phyloP scores from a whole-genome alignment of 768 basidiomycete species.

The Tephrocybe sp. region DNA sequence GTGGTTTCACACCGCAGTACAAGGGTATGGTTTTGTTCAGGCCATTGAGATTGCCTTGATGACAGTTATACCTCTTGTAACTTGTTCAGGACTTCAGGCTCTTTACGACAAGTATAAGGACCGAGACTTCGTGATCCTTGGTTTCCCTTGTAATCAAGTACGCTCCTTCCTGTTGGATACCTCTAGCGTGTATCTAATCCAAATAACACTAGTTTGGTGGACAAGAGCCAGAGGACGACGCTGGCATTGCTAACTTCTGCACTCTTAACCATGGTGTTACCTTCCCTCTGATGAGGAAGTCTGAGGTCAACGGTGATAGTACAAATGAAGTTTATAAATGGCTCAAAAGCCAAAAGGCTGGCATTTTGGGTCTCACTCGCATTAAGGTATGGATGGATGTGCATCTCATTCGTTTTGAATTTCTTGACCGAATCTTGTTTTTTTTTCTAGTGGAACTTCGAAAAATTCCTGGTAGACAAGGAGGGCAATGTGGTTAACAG shows the following conservation, averaged over 20 bases:
- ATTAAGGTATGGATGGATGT: constrained; percentile 67
- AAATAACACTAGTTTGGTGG: constrained; percentile 59
- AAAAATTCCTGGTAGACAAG: constrained; percentile 83
- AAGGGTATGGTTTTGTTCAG: constrained; percentile 37
- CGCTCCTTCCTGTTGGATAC: constrained; percentile 1
- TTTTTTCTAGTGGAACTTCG: constrained; percentile 81
- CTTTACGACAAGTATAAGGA: constrained; percentile 83
- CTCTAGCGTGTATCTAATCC: not conserved
- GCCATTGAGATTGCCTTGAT: no score
- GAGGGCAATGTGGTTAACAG: constrained; percentile 71
- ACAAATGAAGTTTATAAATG: constrained; percentile 84
- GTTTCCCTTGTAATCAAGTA: constrained; percentile 91
- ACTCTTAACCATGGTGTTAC: constrained; percentile 82
- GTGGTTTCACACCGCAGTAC: constrained; percentile 85
- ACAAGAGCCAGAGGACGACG: constrained; percentile 83
- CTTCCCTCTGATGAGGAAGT: constrained; percentile 91
- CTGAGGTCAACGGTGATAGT: constrained; percentile 86
- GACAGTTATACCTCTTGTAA: not conserved
- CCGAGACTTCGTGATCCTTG: constrained; percentile 72
- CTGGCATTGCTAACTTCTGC: constrained; percentile 73
- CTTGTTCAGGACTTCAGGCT: constrained; percentile 62
- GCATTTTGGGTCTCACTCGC: constrained; percentile 63
- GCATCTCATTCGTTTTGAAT: not conserved
- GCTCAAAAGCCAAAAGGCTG: constrained; percentile 79
- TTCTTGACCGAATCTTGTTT: not conserved